phyloP scores from a whole-genome alignment of 768 basidiomycete species.

The Paxillus ammoniavirescens region DNA sequence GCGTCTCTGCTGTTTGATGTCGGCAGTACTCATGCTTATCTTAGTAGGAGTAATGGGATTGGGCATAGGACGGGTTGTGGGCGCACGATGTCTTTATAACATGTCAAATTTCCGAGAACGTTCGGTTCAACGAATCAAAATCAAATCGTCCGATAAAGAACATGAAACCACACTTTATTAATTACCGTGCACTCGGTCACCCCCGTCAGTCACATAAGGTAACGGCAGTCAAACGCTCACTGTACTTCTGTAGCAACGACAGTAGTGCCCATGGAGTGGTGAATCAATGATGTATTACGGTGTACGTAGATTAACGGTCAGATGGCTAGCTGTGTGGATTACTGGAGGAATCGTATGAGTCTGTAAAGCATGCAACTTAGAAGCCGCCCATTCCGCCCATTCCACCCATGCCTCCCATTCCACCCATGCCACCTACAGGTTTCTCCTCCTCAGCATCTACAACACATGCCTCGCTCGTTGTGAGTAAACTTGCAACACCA shows the following conservation, averaged over 20 bases:
- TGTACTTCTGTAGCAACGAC: too few relatives aligned
- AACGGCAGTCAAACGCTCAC: too few relatives aligned
- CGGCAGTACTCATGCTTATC: slow-evolving; percentile 23
- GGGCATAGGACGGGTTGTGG: not conserved
- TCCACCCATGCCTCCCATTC: slow-evolving; percentile 63
- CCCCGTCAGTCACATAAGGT: too few relatives aligned
- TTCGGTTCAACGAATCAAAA: not conserved
- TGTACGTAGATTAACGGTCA: too few relatives aligned
- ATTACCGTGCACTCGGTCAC: too few relatives aligned
- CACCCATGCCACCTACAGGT: slow-evolving; percentile 45
- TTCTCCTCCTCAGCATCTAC: slow-evolving; percentile 89
- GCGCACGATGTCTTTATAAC: too few relatives aligned
- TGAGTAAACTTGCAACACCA: slow-evolving; percentile 91
- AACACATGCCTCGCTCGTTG: slow-evolving; percentile 89
- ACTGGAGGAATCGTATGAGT: too few relatives aligned
- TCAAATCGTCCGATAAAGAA: not conserved
- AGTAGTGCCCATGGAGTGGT: too few relatives aligned
- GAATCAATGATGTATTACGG: too few relatives aligned
- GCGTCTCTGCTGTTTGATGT: slow-evolving; percentile 45
- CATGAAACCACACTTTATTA: not conserved
- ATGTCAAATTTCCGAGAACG: not conserved
- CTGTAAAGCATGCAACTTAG: slow-evolving; percentile 19
- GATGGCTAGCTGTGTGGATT: too few relatives aligned
- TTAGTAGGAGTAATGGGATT: not conserved
- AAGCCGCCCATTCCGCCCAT: slow-evolving; percentile 57